Evolutionary conservation across 2,329 filamentous ascomycete genomes (phyloP).

Genomic region (Fusarium domesticum): DNA sequence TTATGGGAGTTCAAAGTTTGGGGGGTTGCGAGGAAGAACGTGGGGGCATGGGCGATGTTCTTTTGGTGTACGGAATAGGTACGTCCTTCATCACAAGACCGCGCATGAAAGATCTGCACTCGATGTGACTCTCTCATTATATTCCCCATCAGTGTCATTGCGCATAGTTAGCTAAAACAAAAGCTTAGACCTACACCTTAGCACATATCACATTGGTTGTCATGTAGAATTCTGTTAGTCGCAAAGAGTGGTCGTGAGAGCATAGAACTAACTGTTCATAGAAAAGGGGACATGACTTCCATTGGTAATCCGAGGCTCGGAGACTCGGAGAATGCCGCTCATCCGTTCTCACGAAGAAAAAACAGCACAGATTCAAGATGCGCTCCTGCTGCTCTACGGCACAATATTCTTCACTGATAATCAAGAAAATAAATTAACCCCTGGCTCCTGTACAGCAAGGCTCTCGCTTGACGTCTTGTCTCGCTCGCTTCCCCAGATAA

Average conservation of each 20-base stretch:
- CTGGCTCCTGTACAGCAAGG: too few relatives aligned
- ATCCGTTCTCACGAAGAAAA: neutral
- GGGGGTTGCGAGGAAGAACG: neutral
- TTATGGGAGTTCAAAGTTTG: neutral
- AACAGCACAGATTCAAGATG: neutral
- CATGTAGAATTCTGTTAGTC: too few relatives aligned
- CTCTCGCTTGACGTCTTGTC: too few relatives aligned
- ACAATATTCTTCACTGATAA: neutral
- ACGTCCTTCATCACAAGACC: too few relatives aligned
- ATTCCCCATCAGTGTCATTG: neutral
- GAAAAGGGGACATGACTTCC: too few relatives aligned
- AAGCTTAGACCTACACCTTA: neutral
- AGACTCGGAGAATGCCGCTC: neutral
- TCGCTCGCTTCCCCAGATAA: constrained; percentile 20
- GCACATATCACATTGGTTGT: too few relatives aligned
- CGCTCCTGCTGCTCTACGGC: neutral
- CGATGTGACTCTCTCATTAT: neutral
- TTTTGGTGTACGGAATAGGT: too few relatives aligned
- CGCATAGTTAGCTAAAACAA: neutral
- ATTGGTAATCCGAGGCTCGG: neutral
- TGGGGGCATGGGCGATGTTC: neutral
- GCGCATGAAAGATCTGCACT: neutral
- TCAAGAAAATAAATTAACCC: too few relatives aligned
- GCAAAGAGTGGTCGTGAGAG: too few relatives aligned
- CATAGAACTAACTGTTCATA: too few relatives aligned